A percentile compares a stretch with the other conserved stretches of the same genome.
phyloP scores from a whole-genome alignment of 208 protist genomes.

The Leishmania martiniquensis region DNA sequence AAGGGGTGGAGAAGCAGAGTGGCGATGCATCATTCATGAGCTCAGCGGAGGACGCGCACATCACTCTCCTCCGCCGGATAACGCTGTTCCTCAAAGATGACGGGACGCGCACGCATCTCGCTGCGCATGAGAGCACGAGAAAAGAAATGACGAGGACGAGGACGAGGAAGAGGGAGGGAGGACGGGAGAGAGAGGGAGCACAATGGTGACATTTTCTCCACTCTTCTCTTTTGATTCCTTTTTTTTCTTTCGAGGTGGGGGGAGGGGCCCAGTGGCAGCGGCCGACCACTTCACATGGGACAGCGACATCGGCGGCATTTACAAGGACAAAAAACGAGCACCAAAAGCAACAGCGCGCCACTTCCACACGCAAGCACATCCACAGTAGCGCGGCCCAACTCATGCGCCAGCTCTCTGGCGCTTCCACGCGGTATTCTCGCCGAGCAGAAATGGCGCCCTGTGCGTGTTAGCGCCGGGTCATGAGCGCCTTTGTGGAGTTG shows the following conservation, averaged over 20 bases:
- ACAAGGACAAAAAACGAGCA: not conserved
- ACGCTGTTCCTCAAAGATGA: not conserved
- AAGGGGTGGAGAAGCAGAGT: not conserved
- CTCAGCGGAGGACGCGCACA: not conserved
- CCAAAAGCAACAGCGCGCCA: not conserved
- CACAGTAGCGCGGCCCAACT: not conserved
- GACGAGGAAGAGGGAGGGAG: too few relatives aligned
- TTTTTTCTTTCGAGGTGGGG: too few relatives aligned
- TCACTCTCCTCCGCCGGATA: not conserved
- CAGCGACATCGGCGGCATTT: not conserved
- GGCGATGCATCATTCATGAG: not conserved
- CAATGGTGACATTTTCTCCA: too few relatives aligned
- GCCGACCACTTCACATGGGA: not conserved
- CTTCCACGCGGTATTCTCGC: not conserved
- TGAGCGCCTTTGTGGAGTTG: not conserved
- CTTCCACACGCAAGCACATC: not conserved
- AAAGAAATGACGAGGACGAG: too few relatives aligned
- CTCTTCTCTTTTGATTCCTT: too few relatives aligned
- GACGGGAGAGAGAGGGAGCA: not conserved
- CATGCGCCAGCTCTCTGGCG: not conserved
- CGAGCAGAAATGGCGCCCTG: not conserved
- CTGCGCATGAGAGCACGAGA: too few relatives aligned
- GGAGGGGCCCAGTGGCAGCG: too few relatives aligned
- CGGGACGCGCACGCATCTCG: not conserved
- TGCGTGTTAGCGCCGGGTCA: not conserved